Conservation (phyloP, 768 basidiomycete genomes). For the Suillus discolor region DNA sequence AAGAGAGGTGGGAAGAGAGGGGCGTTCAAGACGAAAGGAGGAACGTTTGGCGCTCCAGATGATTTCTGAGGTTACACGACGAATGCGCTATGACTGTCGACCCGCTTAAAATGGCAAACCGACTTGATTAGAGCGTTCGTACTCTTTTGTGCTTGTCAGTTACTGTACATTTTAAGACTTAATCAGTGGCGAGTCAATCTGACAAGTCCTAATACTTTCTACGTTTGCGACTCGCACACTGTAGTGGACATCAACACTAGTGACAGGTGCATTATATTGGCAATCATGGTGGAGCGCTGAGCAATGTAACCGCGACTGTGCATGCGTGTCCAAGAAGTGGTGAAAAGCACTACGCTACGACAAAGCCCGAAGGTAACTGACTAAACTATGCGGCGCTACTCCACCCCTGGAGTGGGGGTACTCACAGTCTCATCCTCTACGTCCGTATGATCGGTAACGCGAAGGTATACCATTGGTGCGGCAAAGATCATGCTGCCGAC, state of each 20-base stretch:
- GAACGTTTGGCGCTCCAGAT: conserved; percentile 36
- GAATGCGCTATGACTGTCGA: neutral
- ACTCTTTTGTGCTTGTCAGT: neutral
- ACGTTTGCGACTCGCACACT: neutral
- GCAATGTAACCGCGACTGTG: too few relatives aligned
- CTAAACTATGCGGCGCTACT: too few relatives aligned
- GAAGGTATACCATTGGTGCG: conserved; percentile 67
- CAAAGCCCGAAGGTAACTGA: too few relatives aligned
- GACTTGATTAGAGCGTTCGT: neutral
- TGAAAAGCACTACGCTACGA: too few relatives aligned
- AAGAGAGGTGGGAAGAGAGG: conserved; percentile 31
- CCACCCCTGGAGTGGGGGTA: too few relatives aligned
- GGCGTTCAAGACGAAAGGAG: conserved; percentile 31
- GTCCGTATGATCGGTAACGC: conserved; percentile 59
- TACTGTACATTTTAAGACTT: neutral
- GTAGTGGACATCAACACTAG: too few relatives aligned
- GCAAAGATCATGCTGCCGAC: conserved; percentile 61
- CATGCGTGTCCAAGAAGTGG: too few relatives aligned
- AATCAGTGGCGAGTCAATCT: neutral
- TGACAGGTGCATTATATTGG: too few relatives aligned
- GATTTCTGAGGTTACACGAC: conserved; percentile 18
- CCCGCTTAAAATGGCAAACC: neutral
- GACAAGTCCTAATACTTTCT: neutral
- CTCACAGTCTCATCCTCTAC: conserved; percentile 49
- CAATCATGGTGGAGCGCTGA: too few relatives aligned